phyloP scores from a whole-genome alignment of 1,139 yeast species.

The Wickerhamomyces sp. region DNA sequence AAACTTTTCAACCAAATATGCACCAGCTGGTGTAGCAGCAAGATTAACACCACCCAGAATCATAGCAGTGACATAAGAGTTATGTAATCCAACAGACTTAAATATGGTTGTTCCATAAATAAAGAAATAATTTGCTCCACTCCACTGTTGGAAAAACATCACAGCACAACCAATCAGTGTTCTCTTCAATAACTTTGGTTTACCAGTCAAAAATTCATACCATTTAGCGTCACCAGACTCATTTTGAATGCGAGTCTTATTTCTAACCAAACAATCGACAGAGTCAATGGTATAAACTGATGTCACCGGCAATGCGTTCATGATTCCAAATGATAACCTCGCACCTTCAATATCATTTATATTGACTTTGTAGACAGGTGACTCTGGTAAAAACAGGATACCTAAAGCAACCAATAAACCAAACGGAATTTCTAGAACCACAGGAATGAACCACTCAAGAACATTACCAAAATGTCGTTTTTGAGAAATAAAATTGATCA shows the following conservation, averaged over 20 bases:
- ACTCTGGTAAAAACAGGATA: conserved; percentile 46
- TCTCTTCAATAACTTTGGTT: conserved; percentile 42
- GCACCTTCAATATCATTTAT: conserved; percentile 29
- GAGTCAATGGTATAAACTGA: conserved; percentile 41
- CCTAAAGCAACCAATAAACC: conserved; percentile 43
- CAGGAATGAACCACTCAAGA: conserved; percentile 44
- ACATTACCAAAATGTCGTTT: conserved; percentile 22
- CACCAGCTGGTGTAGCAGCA: conserved; percentile 66
- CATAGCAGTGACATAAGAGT: conserved; percentile 49
- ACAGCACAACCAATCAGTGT: conserved; percentile 47
- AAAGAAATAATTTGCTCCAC: conserved; percentile 56
- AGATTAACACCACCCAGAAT: conserved; percentile 73
- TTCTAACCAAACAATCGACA: conserved; percentile 34
- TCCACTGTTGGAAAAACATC: conserved; percentile 54
- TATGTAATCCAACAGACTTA: conserved; percentile 42
- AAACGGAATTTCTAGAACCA: conserved; percentile 44
- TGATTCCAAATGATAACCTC: conserved; percentile 30
- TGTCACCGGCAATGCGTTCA: conserved; percentile 41
- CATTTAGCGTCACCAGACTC: conserved; percentile 39
- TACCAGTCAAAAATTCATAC: conserved; percentile 44
- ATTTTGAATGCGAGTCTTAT: conserved; percentile 36
- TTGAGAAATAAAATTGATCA: conserved; percentile 46
- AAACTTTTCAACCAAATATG: conserved; percentile 59
- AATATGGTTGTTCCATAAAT: conserved; percentile 56
- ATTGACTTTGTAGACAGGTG: conserved; percentile 43